These are phyloP conservation scores for Thelonectria rubi DNA, from an alignment of 2,329 filamentous ascomycete species.

Conservation along the genomic window DNA sequence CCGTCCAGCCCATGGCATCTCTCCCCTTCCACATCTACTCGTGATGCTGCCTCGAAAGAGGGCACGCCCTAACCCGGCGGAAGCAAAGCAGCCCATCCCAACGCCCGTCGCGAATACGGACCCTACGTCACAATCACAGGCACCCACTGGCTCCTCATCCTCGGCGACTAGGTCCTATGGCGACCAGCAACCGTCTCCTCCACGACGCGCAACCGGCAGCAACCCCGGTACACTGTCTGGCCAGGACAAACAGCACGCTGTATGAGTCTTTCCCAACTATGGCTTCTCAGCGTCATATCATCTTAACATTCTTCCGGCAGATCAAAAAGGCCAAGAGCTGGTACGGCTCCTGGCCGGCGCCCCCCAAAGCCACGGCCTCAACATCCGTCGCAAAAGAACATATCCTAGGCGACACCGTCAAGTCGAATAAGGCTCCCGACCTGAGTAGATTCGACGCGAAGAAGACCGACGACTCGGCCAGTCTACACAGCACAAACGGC, in stretches of 20 bases:
- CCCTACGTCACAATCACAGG: slow-evolving; percentile 44
- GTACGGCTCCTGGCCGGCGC: slow-evolving; percentile 70
- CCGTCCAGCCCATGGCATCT: slow-evolving; percentile 21
- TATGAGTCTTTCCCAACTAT: slow-evolving; percentile 9
- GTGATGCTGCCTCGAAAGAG: slow-evolving; percentile 49
- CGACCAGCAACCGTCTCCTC: slow-evolving; percentile 28
- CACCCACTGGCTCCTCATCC: slow-evolving; percentile 27
- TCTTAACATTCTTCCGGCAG: slow-evolving; percentile 43
- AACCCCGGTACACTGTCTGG: slow-evolving; percentile 8
- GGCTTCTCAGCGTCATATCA: neutral
- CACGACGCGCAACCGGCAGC: slow-evolving; percentile 28
- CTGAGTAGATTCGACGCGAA: slow-evolving; percentile 61
- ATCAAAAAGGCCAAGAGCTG: slow-evolving; percentile 65
- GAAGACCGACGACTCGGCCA: slow-evolving; percentile 47
- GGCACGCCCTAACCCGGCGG: slow-evolving; percentile 43
- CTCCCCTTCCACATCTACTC: slow-evolving; percentile 8
- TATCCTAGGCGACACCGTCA: slow-evolving; percentile 65
- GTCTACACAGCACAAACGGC: slow-evolving; percentile 42
- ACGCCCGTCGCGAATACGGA: slow-evolving; percentile 25
- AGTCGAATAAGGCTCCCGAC: slow-evolving; percentile 56
- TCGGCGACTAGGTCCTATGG: slow-evolving; percentile 31
- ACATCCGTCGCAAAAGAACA: slow-evolving; percentile 69
- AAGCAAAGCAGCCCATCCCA: slow-evolving; percentile 32
- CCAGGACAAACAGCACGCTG: slow-evolving; percentile 30
- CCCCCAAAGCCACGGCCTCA: slow-evolving; percentile 65